Base-by-base conservation (phyloP, 2,329 filamentous ascomycete species). In the Cordyceps militaris region DNA sequence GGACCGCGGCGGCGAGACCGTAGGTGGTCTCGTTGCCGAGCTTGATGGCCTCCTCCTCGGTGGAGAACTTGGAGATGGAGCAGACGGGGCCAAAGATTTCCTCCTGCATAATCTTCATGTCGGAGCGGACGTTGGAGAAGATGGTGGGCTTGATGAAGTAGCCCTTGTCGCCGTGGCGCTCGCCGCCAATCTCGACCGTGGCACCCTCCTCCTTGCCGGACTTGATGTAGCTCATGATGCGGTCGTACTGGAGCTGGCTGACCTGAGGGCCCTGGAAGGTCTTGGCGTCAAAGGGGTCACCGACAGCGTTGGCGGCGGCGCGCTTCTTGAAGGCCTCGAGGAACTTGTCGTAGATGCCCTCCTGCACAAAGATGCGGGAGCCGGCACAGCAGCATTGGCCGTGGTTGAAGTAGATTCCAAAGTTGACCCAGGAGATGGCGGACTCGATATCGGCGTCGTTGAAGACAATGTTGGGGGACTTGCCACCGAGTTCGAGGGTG, bases 121-220 rank as follows among this genome's bases (percentile, higher is more conserved):
- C 82, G 64, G 84, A 77, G 56, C 76, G 82, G 64, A 92, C 89
- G 69, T 89, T 84, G 73, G 81, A 84, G 80, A 94, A 93, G 76
- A 93, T 89, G 68, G 89, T 93, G 36, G 89, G 89, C 79, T 91
- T 77, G 74, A 93, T 91, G 79, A 91, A 93, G 81, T 87, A 93
- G 60, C 88, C 88, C 79, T 89, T 84, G 69, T 78, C 71, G 61
- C 88, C 88, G 74, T 85, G 85, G 67, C 66, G 63, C 30, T 61
- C 60, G 16, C 67, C 68, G 24, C 67, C 67, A 19, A 62, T 85
- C 70, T 86, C 84, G 63, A 92, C 69, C 7, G 68, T 79, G 60
- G 79, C 79, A 47, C 80, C 80, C 64, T 78, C 76, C 60, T 77
- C 72, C 72, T 79, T 80, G 59, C 79, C 79, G 62, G 79, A 76